These are phyloP conservation scores for Coemansia sp. DNA, from an alignment of 192 early-diverging fungal genomes.

Conservation along the genomic window DNA sequence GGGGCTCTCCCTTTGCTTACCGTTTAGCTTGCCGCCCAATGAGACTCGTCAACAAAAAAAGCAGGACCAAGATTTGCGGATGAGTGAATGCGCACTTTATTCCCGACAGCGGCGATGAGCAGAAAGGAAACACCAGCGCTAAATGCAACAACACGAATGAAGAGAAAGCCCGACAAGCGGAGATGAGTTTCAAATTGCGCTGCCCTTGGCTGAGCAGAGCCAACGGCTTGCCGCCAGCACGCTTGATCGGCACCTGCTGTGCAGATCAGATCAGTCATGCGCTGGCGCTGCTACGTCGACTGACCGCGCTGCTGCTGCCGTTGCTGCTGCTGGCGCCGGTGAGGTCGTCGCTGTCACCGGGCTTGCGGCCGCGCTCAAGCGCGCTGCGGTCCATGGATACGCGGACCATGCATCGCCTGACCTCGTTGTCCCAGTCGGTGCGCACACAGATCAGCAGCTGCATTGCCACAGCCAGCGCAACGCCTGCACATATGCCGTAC, in stretches of 20 bases:
- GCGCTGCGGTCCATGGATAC: slow-evolving; percentile 28
- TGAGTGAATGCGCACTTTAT: not conserved
- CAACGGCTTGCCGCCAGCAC: not conserved
- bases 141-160: not conserved
- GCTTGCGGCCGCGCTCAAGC: slow-evolving; percentile 4
- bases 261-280: not conserved
- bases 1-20: too few relatives aligned
- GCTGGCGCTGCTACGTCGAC: not conserved
- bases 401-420: slow-evolving; percentile 32
- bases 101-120: not conserved
- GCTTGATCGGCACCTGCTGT: too few relatives aligned
- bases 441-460: slow-evolving; percentile 33
- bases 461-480: slow-evolving; percentile 27
- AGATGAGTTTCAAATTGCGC: not conserved
- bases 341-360: not conserved
- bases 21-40: too few relatives aligned
- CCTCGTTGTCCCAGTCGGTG: slow-evolving; percentile 34
- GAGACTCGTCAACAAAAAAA: too few relatives aligned
- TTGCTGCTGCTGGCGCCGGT: not conserved
- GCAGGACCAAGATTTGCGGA: not conserved
- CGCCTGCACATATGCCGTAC: slow-evolving; percentile 40
- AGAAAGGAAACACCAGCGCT: not conserved
- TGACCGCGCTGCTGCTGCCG: not conserved
- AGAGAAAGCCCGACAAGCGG: not conserved
- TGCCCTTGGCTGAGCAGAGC: not conserved